phyloP scores from a whole-genome alignment of 768 basidiomycete genomes.

The Kwoniella sp. region DNA sequence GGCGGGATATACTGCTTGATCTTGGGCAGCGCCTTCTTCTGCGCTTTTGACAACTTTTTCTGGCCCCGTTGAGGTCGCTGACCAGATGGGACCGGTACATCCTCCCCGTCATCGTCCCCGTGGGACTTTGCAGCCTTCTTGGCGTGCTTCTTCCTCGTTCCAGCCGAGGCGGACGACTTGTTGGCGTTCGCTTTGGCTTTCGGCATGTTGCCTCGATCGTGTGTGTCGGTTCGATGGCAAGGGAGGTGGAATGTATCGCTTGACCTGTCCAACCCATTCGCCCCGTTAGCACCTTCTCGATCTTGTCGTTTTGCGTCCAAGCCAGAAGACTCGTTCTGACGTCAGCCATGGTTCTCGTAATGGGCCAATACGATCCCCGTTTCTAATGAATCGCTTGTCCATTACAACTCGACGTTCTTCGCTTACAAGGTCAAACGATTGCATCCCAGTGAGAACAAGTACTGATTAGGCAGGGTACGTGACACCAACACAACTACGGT shows the following conservation, averaged over 20 bases:
- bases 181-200: conserved; percentile 44
- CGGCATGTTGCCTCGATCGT: conserved; percentile 5
- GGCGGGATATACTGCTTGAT: conserved; percentile 85
- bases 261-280: neutral
- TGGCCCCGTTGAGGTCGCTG: conserved; percentile 52
- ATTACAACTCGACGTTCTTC: neutral
- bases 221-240: neutral
- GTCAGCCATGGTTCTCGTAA: neutral
- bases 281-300: neutral
- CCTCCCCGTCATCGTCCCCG: conserved; percentile 30
- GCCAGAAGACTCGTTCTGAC: too few relatives aligned
- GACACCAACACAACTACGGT: neutral
- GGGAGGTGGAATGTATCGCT: neutral
- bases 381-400: too few relatives aligned
- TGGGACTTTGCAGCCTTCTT: conserved; percentile 58
- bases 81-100: conserved; percentile 26
- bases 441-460: neutral
- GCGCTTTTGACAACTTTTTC: conserved; percentile 57
- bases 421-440: neutral
- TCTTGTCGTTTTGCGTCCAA: neutral
- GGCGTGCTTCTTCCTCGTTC: conserved; percentile 88
- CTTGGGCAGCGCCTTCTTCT: conserved; percentile 60
- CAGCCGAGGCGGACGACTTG: conserved; percentile 78
- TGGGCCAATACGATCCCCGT: neutral
- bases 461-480: neutral